phyloP scores from a whole-genome alignment of 345 rosid species.

The Eucalyptus tenuipes region DNA sequence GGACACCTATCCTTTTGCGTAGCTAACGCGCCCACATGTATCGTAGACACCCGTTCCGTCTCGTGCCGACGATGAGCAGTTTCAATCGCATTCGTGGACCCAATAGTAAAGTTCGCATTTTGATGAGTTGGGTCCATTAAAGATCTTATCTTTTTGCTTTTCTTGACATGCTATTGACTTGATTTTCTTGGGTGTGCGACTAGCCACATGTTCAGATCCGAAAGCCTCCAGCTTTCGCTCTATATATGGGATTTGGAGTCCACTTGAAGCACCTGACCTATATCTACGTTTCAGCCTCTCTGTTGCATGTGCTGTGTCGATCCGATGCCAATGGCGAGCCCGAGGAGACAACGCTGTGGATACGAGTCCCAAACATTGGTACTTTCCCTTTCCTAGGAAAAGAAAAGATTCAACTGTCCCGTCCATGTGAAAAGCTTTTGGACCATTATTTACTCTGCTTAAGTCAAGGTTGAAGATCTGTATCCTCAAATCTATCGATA shows the following conservation, averaged over 20 bases:
- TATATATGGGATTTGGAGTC: not conserved
- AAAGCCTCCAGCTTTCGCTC: not conserved
- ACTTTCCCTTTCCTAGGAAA: not conserved
- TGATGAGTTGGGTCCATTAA: not conserved
- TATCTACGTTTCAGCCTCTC: not conserved
- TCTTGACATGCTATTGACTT: not conserved
- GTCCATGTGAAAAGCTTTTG: not conserved
- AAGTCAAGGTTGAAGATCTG: not conserved
- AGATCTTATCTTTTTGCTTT: not conserved
- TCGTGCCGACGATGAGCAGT: not conserved
- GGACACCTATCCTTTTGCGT: constrained; percentile 13
- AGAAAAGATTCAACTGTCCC: not conserved
- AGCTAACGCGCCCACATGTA: not conserved
- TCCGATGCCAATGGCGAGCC: not conserved
- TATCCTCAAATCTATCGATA: not conserved
- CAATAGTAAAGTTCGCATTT: not conserved
- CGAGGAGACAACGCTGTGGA: not conserved
- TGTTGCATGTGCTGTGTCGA: not conserved
- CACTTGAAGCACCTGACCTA: not conserved
- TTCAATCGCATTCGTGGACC: not conserved
- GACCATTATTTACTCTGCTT: not conserved
- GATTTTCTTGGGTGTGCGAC: not conserved
- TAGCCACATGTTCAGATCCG: not conserved
- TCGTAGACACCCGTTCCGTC: not conserved
- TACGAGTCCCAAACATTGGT: not conserved